Evolutionary conservation across 352 stramenopile species (phyloP).

Genomic region (Elongisporangium prolatum): DNA sequence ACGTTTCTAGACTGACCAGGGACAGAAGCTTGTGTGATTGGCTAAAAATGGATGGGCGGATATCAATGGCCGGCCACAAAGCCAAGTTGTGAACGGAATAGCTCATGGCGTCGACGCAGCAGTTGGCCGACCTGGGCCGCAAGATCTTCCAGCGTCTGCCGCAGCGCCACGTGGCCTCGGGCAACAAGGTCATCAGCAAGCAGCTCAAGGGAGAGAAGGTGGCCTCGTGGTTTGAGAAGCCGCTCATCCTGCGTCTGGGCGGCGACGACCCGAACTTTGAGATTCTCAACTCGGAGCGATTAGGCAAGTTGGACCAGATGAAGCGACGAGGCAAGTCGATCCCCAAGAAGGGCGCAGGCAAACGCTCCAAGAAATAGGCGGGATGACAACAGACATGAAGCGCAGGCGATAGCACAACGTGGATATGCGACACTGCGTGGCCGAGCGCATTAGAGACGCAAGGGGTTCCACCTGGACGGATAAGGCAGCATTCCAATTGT

Average conservation of each 20-base stretch:
- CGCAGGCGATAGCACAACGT: background rate
- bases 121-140: conserved; percentile 73
- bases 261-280: conserved; percentile 84
- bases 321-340: conserved; percentile 84
- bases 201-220: conserved; percentile 86
- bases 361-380: conserved; percentile 79
- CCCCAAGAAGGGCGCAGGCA: conserved; percentile 85
- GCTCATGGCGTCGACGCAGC: conserved; percentile 40
- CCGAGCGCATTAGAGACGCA: background rate
- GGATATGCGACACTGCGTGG: background rate
- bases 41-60: background rate
- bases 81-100: background rate
- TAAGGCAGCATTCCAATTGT: background rate
- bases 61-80: conserved; percentile 6
- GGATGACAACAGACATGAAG: background rate
- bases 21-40: conserved; percentile 5
- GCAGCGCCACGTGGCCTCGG: conserved; percentile 72
- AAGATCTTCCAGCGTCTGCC: conserved; percentile 88
- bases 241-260: conserved; percentile 62
- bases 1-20: background rate
- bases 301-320: conserved; percentile 80
- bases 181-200: conserved; percentile 89
- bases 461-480: background rate
- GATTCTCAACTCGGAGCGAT: conserved; percentile 71
- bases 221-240: conserved; percentile 85